Base-by-base conservation (phyloP, 805 yeast genomes). In the Metschnikowia lunata region DNA sequence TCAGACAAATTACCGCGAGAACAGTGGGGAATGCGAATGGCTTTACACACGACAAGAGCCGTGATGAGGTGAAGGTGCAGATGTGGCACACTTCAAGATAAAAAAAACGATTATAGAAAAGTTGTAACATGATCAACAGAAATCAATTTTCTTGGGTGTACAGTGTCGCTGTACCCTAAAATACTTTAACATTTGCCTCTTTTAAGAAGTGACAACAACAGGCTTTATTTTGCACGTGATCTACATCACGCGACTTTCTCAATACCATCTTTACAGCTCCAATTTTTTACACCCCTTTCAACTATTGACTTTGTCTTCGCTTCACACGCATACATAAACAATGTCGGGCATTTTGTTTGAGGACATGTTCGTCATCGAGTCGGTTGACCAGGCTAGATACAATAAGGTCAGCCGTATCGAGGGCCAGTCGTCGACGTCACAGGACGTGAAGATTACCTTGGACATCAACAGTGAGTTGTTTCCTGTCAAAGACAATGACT, bases 391-490 rank as follows among this genome's bases (percentile, higher is more conserved):
- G 30, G 96, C 88, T 38, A 82, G 96, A 62, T 91, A 91, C 73
- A 95, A 88, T 75, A 88, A 85, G 61, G 97, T 91, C 13, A 74
- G 88, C 18, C 86, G 99, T 59, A 78, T 91, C 56, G 86, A 86
- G 56, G 97, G 93, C 14, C 81, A 82, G 51, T 88, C 97, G 26
- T 84, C 90, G 36, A 82, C 96, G 30, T 79, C 88, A 37, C 72
- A 76, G 47, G 95, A 85, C 53, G 81, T 90, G 53, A 84, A 83
- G 56, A 78, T 91, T 60, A 85, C 95, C 6, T 74, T 91, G 52
- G 99, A 91, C 65, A 78, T 91, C 63, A 91, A 93, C 70, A 79
- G 88, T 36, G 99, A 91, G 62, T 74, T 93, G 52, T 91, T 88
- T 72, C 97, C 97, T 18, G 88, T 91, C 29, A 69, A 77, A 45